Percentiles rank a stretch among this genome's conserved stretches.
Evolutionary conservation across 2,329 filamentous ascomycete genomes (phyloP).

Genomic region (Ceratocystis ficicola): DNA sequence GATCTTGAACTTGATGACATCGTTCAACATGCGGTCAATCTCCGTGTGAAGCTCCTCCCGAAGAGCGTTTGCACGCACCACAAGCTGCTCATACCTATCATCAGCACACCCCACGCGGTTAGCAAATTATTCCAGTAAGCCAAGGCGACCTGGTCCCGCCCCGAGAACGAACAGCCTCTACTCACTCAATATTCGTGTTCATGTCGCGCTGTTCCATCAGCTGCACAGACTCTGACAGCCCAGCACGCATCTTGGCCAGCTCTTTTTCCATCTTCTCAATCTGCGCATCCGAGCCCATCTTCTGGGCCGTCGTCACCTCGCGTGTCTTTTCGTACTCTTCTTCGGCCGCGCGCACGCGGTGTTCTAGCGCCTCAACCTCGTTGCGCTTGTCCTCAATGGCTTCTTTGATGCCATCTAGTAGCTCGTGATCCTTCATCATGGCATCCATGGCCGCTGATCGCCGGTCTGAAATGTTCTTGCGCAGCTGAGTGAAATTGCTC

Average conservation of each 20-base stretch:
- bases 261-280: constrained; percentile 99
- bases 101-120: background rate
- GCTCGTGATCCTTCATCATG: constrained; percentile 88
- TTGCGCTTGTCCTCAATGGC: constrained; percentile 90
- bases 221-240: constrained; percentile 74
- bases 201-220: constrained; percentile 91
- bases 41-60: constrained; percentile 97
- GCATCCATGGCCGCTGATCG: constrained; percentile 70
- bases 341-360: constrained; percentile 75
- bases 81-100: constrained; percentile 77
- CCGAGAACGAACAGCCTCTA: constrained; percentile 23
- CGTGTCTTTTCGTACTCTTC: constrained; percentile 91
- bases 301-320: constrained; percentile 74
- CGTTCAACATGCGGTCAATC: constrained; percentile 89
- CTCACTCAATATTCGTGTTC: constrained; percentile 88
- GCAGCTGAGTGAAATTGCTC: constrained; percentile 60
- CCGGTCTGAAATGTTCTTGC: constrained; percentile 87
- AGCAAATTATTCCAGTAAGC: background rate
- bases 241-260: constrained; percentile 79
- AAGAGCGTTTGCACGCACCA: constrained; percentile 67
- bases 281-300: constrained; percentile 77
- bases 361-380: constrained; percentile 84
- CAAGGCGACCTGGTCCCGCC: background rate
- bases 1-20: constrained; percentile 97
- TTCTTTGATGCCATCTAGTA: constrained; percentile 89